Base-by-base conservation (phyloP, 1,284 basidiomycete species). In the Cutaneotrichosporon dermatis region DNA sequence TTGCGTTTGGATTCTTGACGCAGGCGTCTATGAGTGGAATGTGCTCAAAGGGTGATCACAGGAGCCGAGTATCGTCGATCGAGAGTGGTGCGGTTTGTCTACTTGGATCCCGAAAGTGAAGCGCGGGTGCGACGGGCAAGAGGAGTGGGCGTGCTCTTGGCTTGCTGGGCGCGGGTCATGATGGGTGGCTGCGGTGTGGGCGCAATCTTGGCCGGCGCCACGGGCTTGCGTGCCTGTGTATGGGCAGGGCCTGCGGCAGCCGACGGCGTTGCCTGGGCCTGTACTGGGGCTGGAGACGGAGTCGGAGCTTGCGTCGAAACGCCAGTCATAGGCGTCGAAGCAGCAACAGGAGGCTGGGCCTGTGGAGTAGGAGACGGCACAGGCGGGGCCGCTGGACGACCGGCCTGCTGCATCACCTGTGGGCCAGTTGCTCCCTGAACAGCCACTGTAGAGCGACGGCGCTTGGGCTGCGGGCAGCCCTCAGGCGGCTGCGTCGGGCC, bases 381-480 rank as follows among this genome's bases (percentile, higher is more conserved):
- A 8, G 52, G 5, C 16, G 42, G 25, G 25, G 25, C 33, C 37
- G 16, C 51, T 34, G 39, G 8, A 25, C 36, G 39, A 2, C 33
- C 48, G 13, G 11, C 43, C 42, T 44, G 43, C 25, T 55, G 54
- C 54, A 55, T 55, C 16, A 39, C 45, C 54, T 55, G 54, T 6
- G 44, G 43, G 10, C 54, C 43, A 9, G 45, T 55, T 3, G 44
- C 9, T 4, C 43, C 44, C 3, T 34, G 36, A 4, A 43, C 55
- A 8, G 41, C 69, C 13, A 73, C 69, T 11, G 70, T 73, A 25
- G 72, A 68, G 40, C 74, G 62, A 37, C 75, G 64, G 11, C 75
- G 63, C 61, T 76, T 76, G 9, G 75, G 69, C 46, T 71, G 66
- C 10, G 73, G 73, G 45, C 67, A 70, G 0, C 69, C 71, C 3